Percentiles rank a stretch among this genome's conserved stretches.
phyloP scores from a whole-genome alignment of 257 asterid genomes.

The Ajuga chamaepitys region DNA sequence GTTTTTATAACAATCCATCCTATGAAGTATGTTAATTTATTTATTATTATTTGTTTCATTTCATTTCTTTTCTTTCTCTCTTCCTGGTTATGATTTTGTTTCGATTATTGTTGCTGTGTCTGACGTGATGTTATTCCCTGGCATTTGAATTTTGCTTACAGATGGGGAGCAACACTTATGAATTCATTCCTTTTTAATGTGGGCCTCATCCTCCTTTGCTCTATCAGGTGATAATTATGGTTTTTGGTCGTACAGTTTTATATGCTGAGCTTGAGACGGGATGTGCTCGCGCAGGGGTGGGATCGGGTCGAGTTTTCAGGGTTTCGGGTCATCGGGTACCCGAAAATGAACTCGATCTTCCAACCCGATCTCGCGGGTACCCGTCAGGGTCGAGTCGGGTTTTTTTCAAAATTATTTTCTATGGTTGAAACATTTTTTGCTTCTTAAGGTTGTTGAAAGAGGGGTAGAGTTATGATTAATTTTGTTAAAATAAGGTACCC shows the following conservation, averaged over 20 bases:
- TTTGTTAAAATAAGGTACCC: too few species aligned
- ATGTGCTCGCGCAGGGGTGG: too few species aligned
- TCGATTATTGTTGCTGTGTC: neutral
- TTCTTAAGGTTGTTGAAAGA: too few species aligned
- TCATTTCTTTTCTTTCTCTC: neutral
- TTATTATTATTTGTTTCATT: neutral
- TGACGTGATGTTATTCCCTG: slow-evolving; percentile 11
- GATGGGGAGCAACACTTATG: slow-evolving; percentile 98
- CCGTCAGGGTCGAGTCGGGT: too few species aligned
- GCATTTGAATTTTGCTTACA: slow-evolving; percentile 21
- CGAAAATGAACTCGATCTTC: too few species aligned
- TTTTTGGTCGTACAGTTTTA: slow-evolving; percentile 10
- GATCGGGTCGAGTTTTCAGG: too few species aligned
- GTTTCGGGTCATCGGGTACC: too few species aligned
- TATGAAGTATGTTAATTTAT: slow-evolving; percentile 60
- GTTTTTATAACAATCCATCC: slow-evolving; percentile 96
- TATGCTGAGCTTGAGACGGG: neutral
- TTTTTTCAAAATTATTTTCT: too few species aligned
- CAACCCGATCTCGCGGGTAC: too few species aligned
- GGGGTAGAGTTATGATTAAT: too few species aligned
- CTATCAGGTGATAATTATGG: slow-evolving; percentile 63
- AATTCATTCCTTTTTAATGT: slow-evolving; percentile 91
- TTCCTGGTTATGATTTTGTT: neutral
- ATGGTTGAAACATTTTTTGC: too few species aligned
- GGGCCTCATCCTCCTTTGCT: slow-evolving; percentile 88